Evolutionary conservation across 75 land plant species (phyloP).

Genomic region (Pinus tabuliformis): DNA sequence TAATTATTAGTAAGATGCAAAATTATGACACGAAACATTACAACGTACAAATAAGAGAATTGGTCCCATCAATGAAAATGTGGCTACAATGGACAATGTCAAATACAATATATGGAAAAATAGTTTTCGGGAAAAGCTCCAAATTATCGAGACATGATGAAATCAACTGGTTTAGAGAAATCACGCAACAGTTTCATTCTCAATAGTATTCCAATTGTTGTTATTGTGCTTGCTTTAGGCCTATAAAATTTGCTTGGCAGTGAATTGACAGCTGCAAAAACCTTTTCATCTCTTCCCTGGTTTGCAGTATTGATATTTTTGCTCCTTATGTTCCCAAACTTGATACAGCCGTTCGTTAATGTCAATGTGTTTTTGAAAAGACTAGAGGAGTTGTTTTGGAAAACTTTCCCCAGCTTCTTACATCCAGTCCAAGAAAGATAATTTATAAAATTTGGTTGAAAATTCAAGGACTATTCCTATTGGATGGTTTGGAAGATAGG

Average conservation of each 20-base stretch:
- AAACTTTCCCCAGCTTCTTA: no score
- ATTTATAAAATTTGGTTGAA: no score
- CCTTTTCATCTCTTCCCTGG: constrained; percentile 93
- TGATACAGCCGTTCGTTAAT: constrained; percentile 20
- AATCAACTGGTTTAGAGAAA: constrained; percentile 81
- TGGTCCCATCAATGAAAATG: constrained; percentile 88
- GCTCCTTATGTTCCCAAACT: constrained; percentile 85
- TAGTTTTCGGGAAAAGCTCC: constrained; percentile 84
- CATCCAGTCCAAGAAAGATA: no score
- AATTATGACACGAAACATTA: constrained; percentile 74
- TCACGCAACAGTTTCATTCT: constrained; percentile 79
- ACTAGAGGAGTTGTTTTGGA: no score
- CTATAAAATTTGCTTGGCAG: constrained; percentile 81
- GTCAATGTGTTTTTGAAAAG: no score
- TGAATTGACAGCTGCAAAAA: constrained; percentile 83
- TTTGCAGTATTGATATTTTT: constrained; percentile 92
- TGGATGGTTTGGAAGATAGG: no score
- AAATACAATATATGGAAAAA: constrained; percentile 97
- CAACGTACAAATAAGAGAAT: constrained; percentile 94
- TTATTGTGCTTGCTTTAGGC: constrained; percentile 87
- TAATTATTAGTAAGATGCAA: constrained; percentile 80
- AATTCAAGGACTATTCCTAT: no score
- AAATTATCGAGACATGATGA: constrained; percentile 70
- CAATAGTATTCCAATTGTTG: constrained; percentile 88
- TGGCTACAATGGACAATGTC: constrained; percentile 96